Conservation (phyloP, 176 grass and related monocot genomes). For the Ensete ventricosum region DNA sequence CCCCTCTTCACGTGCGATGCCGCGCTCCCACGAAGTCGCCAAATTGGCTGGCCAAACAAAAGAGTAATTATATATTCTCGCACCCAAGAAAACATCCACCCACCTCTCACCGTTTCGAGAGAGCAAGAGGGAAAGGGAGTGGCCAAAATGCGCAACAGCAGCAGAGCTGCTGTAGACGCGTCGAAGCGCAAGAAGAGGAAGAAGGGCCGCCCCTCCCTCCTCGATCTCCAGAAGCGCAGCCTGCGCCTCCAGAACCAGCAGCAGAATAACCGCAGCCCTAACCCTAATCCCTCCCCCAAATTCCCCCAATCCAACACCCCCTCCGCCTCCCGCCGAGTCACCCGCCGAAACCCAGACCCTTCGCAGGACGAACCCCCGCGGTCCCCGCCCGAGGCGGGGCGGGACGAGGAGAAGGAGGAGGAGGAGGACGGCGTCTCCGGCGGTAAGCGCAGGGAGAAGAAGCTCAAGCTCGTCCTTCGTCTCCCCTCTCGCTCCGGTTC, state of each 20-base stretch:
- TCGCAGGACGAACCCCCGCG: not conserved
- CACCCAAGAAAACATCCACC: too few relatives aligned
- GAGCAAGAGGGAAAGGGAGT: not conserved
- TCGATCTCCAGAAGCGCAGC: constrained; percentile 42
- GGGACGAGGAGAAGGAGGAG: not conserved
- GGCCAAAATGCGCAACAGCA: not conserved
- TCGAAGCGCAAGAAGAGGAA: constrained; percentile 27
- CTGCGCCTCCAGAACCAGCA: constrained; percentile 27
- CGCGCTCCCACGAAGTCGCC: too few relatives aligned
- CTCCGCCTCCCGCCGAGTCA: not conserved
- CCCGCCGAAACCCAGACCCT: not conserved
- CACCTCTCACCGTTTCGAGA: not conserved
- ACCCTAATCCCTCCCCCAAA: constrained; percentile 17
- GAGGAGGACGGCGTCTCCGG: not conserved
- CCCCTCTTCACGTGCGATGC: too few relatives aligned
- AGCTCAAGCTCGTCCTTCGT: constrained; percentile 3
- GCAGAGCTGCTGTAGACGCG: not conserved
- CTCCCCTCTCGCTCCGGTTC: constrained; percentile 12
- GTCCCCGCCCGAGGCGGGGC: not conserved
- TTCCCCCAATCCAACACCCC: not conserved
- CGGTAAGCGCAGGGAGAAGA: constrained; percentile 17
- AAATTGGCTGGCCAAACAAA: too few relatives aligned
- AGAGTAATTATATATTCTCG: too few relatives aligned
- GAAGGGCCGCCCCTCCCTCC: constrained; percentile 41
- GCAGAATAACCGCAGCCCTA: constrained; percentile 21